phyloP scores from a whole-genome alignment of 257 asterid genomes.

The Linaria vulgaris region DNA sequence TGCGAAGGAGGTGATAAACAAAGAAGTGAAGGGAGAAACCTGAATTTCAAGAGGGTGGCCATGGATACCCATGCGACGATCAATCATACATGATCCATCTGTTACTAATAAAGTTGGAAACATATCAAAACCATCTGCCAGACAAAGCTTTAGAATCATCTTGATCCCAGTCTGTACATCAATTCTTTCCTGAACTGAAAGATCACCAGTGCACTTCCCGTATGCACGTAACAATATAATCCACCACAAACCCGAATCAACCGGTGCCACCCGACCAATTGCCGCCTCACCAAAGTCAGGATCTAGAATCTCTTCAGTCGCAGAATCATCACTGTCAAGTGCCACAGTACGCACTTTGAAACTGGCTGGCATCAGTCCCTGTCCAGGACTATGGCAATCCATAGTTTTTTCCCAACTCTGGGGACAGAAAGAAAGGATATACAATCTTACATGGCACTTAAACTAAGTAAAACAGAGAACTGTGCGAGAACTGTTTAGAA shows the following conservation, averaged over 20 bases:
- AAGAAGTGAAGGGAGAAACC: conserved; percentile 34
- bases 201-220: conserved; percentile 76
- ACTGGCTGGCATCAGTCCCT: conserved; percentile 95
- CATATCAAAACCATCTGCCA: conserved; percentile 85
- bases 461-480: not conserved
- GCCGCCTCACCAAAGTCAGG: conserved; percentile 97
- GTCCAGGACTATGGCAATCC: conserved; percentile 96
- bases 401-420: conserved; percentile 97
- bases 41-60: conserved; percentile 89
- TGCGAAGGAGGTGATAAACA: not conserved
- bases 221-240: conserved; percentile 76
- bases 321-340: conserved; percentile 72
- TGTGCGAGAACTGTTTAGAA: not conserved
- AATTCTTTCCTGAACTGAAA: conserved; percentile 72
- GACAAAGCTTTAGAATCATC: conserved; percentile 72
- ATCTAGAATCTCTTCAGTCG: conserved; percentile 86
- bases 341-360: conserved; percentile 85
- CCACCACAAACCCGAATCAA: conserved; percentile 94
- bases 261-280: conserved; percentile 93
- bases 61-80: conserved; percentile 89
- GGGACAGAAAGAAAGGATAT: not conserved
- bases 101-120: conserved; percentile 78
- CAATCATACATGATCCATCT: conserved; percentile 86
- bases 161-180: conserved; percentile 79
- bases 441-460: too few relatives aligned